A percentile compares a stretch with the other conserved stretches of the same genome.
Conservation (phyloP, 768 basidiomycete genomes). For the Galerina sulciceps region DNA sequence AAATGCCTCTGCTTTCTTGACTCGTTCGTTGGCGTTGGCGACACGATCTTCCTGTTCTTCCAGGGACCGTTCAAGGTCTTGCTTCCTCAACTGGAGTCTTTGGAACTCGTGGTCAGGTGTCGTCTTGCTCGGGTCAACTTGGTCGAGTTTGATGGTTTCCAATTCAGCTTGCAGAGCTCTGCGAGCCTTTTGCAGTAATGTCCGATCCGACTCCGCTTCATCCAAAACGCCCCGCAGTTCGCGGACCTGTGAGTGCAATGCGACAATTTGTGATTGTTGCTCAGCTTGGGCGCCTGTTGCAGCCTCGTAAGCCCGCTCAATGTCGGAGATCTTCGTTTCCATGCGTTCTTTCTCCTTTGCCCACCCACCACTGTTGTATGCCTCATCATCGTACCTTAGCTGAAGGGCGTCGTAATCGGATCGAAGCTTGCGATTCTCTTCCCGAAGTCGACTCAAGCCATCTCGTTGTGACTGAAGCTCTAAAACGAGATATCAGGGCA, state of each 20-base stretch:
- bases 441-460: constrained; percentile 72
- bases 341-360: constrained; percentile 87
- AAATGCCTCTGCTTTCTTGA: constrained; percentile 81
- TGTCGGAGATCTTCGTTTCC: constrained; percentile 79
- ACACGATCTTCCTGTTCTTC: constrained; percentile 82
- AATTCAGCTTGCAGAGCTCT: constrained; percentile 80
- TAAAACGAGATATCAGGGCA: constrained; percentile 25
- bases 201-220: constrained; percentile 83
- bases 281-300: constrained; percentile 74
- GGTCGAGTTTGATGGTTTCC: constrained; percentile 79
- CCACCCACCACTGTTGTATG: constrained; percentile 80
- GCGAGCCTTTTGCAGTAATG: constrained; percentile 80
- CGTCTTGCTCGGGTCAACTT: constrained; percentile 69
- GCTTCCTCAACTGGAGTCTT: constrained; percentile 76
- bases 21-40: constrained; percentile 69
- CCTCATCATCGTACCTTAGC: constrained; percentile 75
- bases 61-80: constrained; percentile 76
- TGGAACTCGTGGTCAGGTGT: constrained; percentile 78
- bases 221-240: constrained; percentile 82
- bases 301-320: constrained; percentile 76
- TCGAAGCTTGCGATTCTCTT: constrained; percentile 79
- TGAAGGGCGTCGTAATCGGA: constrained; percentile 80
- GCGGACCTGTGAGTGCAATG: constrained; percentile 84
- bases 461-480: constrained; percentile 83
- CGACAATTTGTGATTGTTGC: constrained; percentile 84